Evolutionary conservation across 192 early-diverging fungal genomes (phyloP).

Genomic region (Coemansia sp.): DNA sequence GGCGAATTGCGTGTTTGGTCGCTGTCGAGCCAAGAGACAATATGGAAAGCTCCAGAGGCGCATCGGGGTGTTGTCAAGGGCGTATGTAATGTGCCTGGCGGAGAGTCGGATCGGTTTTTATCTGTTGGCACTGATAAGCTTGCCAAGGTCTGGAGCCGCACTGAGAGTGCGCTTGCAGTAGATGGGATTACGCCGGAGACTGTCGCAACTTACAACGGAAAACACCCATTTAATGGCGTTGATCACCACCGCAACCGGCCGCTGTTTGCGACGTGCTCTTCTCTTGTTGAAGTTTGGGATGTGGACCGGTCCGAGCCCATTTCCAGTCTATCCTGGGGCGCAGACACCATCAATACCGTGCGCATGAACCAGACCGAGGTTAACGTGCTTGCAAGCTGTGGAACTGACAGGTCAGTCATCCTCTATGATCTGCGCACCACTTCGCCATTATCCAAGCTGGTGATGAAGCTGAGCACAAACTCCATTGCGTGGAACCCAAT

Average conservation of each 20-base stretch:
- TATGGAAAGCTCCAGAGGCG: constrained; percentile 70
- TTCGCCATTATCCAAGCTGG: constrained; percentile 80
- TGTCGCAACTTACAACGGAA: constrained; percentile 75
- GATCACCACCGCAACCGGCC: constrained; percentile 86
- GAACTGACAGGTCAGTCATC: constrained; percentile 91
- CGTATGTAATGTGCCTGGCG: constrained; percentile 68
- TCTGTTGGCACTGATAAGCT: constrained; percentile 94
- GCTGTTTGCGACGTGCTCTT: constrained; percentile 87
- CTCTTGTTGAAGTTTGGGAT: constrained; percentile 92
- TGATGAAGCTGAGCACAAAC: constrained; percentile 87
- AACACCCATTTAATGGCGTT: constrained; percentile 78
- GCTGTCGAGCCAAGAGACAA: constrained; percentile 70
- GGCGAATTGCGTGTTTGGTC: constrained; percentile 95
- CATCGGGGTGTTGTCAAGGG: constrained; percentile 91
- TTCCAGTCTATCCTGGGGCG: constrained; percentile 84
- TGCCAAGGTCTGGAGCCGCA: constrained; percentile 88
- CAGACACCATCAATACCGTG: constrained; percentile 92
- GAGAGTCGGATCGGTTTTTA: constrained; percentile 67
- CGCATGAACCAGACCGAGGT: constrained; percentile 97
- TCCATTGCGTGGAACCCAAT: constrained; percentile 99
- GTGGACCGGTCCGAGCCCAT: constrained; percentile 81
- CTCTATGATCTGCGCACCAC: constrained; percentile 92
- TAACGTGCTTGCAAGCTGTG: constrained; percentile 89
- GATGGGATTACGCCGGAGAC: constrained; percentile 54
- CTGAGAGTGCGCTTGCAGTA: constrained; percentile 34